A percentile compares a stretch with the other conserved stretches of the same genome.
phyloP scores from a whole-genome alignment of 2,329 filamentous ascomycete genomes.

The Ambrosiella beaveri region DNA sequence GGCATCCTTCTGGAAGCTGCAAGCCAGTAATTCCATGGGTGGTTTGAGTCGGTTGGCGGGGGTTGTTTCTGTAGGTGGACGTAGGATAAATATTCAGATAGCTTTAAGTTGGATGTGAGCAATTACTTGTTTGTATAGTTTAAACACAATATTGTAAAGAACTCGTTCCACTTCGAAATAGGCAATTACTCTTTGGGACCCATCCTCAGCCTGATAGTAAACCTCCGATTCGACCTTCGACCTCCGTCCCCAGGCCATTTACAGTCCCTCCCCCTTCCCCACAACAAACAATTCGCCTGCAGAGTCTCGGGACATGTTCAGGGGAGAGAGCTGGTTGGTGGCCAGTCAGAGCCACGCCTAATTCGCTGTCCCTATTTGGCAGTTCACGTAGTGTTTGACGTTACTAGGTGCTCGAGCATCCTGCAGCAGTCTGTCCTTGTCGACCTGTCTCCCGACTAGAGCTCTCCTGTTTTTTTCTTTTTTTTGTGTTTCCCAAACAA shows the following conservation, averaged over 20 bases:
- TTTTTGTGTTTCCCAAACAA: not conserved
- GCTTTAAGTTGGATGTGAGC: too few relatives aligned
- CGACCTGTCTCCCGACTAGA: not conserved
- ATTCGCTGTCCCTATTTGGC: not conserved
- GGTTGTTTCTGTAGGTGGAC: not conserved
- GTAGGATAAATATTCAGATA: not conserved
- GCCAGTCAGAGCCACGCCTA: not conserved
- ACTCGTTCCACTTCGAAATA: too few relatives aligned
- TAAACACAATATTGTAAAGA: too few relatives aligned
- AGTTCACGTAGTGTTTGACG: slow-evolving; percentile 4
- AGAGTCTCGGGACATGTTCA: not conserved
- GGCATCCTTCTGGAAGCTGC: not conserved
- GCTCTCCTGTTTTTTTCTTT: slow-evolving; percentile 9
- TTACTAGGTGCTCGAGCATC: slow-evolving; percentile 1
- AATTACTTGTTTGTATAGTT: too few relatives aligned
- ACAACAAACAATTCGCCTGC: not conserved
- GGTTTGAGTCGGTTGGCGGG: not conserved
- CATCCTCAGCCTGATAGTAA: not conserved
- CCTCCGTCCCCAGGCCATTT: too few relatives aligned
- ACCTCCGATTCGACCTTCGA: not conserved
- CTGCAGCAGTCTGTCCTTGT: slow-evolving; percentile 4
- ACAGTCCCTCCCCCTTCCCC: not conserved
- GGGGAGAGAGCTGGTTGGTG: not conserved
- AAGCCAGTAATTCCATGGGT: not conserved
- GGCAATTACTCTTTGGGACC: too few relatives aligned